These are phyloP conservation scores for Nemania diffusa DNA, from an alignment of 2,329 filamentous ascomycete species.

Conservation along the genomic window DNA sequence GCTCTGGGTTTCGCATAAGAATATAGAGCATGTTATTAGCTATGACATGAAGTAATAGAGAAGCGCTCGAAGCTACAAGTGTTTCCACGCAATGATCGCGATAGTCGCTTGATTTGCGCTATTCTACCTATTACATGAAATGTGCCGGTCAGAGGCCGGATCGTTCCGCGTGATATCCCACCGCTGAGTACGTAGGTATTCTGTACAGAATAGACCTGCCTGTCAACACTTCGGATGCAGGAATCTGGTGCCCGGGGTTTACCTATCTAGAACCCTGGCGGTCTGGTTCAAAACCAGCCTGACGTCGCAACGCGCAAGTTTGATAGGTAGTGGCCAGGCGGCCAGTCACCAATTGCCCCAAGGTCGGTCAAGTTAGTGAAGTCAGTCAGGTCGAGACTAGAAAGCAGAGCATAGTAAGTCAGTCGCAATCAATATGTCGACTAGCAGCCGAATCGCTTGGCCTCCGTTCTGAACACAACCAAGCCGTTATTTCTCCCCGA, in stretches of 20 bases:
- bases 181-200: background rate
- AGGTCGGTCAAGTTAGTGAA: conserved; percentile 18
- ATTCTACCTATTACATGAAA: conserved; percentile 16
- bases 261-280: conserved; percentile 26
- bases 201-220: conserved; percentile 19
- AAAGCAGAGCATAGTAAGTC: conserved; percentile 27
- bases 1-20: conserved; percentile 17
- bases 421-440: conserved; percentile 36
- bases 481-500: conserved; percentile 30
- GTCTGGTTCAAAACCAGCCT: conserved; percentile 21
- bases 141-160: conserved; percentile 36
- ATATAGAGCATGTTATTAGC: conserved; percentile 21
- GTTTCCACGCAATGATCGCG: conserved; percentile 7
- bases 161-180: conserved; percentile 42
- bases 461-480: conserved; percentile 35
- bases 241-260: conserved; percentile 26
- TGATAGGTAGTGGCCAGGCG: conserved; percentile 12
- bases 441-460: conserved; percentile 31
- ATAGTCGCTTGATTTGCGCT: background rate
- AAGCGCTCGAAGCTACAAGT: conserved; percentile 13
- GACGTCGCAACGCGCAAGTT: conserved; percentile 41
- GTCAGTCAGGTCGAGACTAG: background rate
- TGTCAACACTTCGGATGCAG: conserved; percentile 26
- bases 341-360: conserved; percentile 22
- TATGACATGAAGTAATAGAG: conserved; percentile 24